Percentiles rank a stretch among this genome's conserved stretches.
Conservation (phyloP, 1,284 basidiomycete species). For the Apiotrichum sp. region DNA sequence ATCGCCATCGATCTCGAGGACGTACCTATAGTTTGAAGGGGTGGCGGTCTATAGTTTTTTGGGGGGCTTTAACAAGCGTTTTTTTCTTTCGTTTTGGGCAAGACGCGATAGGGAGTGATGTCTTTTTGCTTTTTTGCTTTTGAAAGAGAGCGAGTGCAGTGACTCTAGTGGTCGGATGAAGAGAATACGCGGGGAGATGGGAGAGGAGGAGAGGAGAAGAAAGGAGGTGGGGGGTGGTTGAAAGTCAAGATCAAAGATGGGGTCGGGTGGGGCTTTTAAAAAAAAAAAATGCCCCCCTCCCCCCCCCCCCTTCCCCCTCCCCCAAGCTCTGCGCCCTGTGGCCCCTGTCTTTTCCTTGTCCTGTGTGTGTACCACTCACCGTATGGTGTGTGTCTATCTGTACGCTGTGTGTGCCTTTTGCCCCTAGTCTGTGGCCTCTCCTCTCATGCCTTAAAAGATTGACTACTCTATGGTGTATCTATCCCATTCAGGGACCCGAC, state of each 20-base stretch:
- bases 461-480: no score
- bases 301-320: no score
- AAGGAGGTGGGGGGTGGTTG: conserved; percentile 1
- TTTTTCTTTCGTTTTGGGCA: neutral
- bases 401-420: no score
- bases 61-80: neutral
- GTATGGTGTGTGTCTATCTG: no score
- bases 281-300: conserved; percentile 18
- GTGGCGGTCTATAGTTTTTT: conserved; percentile 5
- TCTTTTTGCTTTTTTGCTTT: neutral
- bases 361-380: no score
- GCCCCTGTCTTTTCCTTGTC: no score
- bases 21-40: conserved; percentile 3
- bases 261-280: conserved; percentile 37
- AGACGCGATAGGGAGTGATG: neutral
- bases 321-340: no score
- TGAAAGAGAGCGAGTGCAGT: neutral
- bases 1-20: neutral
- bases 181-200: neutral
- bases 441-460: no score
- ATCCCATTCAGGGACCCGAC: no score
- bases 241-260: neutral
- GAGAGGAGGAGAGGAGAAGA: neutral
- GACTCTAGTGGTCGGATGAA: conserved; percentile 3
- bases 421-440: no score